These are phyloP conservation scores for Penicillium maclennaniae DNA, from an alignment of 495 filamentous ascomycete genomes.

Conservation along the genomic window DNA sequence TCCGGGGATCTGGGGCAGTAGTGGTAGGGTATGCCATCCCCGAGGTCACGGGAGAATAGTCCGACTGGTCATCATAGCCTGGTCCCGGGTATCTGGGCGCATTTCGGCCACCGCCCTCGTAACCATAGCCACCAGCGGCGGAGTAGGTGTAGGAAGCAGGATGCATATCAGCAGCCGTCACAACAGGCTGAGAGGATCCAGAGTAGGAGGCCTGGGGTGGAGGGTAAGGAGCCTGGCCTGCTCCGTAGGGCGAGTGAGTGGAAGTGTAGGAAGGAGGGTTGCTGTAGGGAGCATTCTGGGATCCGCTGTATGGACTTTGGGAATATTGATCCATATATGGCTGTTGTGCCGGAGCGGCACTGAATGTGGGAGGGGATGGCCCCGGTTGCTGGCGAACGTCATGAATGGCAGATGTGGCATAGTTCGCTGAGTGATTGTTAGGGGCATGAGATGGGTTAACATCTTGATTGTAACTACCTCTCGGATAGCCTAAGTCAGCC, in stretches of 20 bases:
- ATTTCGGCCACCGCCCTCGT: conserved; percentile 41
- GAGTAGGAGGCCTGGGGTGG: conserved; percentile 37
- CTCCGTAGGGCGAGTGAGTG: conserved; percentile 38
- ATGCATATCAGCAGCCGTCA: conserved; percentile 38
- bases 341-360: conserved; percentile 33
- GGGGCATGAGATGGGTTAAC: conserved; percentile 37
- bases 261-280: conserved; percentile 32
- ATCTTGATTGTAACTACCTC: conserved; percentile 47
- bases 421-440: conserved; percentile 35
- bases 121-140: conserved; percentile 31
- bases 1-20: conserved; percentile 44
- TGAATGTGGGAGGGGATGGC: conserved; percentile 38
- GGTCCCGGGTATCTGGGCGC: conserved; percentile 46
- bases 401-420: conserved; percentile 33
- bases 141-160: conserved; percentile 42
- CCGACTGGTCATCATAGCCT: conserved; percentile 44
- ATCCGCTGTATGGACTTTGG: conserved; percentile 33
- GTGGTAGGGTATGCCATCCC: conserved; percentile 44
- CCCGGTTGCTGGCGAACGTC: conserved; percentile 37
- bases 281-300: conserved; percentile 37
- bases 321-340: conserved; percentile 37
- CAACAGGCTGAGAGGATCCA: conserved; percentile 34
- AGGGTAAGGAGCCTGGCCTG: conserved; percentile 35
- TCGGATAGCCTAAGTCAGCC: conserved; percentile 43
- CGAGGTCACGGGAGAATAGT: conserved; percentile 43